These are phyloP conservation scores for Pyropia haitanensis DNA, from an alignment of 23 red algal genomes.

Conservation along the genomic window DNA sequence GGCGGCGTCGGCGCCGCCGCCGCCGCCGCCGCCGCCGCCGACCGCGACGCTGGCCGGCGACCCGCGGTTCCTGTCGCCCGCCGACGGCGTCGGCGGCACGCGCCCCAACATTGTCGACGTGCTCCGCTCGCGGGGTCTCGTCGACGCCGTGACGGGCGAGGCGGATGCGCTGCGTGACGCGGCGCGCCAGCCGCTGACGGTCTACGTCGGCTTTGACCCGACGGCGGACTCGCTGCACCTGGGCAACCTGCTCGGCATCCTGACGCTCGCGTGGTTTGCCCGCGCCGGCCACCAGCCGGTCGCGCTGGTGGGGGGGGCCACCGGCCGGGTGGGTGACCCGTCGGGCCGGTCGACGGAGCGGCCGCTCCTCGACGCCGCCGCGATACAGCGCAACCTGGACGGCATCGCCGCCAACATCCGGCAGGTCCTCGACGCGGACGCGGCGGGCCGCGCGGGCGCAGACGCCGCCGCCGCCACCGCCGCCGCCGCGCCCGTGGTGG, in stretches of 20 bases:
- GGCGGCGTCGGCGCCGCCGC: too few relatives aligned
- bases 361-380: conserved; percentile 34
- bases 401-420: conserved; percentile 40
- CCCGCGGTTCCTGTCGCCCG: too few relatives aligned
- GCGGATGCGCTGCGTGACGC: conserved; percentile 4
- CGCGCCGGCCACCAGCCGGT: conserved; percentile 65
- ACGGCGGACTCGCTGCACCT: conserved; percentile 93
- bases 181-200: conserved; percentile 25
- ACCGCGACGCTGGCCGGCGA: too few relatives aligned
- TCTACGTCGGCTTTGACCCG: conserved; percentile 93
- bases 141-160: conserved; percentile 48
- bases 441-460: not conserved
- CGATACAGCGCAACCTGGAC: conserved; percentile 46
- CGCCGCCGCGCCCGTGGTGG: conserved; percentile 22
- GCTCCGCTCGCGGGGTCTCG: conserved; percentile 40
- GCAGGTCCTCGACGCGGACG: conserved; percentile 27
- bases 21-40: too few relatives aligned
- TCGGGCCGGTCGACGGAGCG: conserved; percentile 79
- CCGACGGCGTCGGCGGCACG: too few relatives aligned
- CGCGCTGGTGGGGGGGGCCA: conserved; percentile 78
- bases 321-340: conserved; percentile 81
- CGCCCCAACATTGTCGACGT: conserved; percentile 63
- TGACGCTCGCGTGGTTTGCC: conserved; percentile 88
- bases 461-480: not conserved
- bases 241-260: conserved; percentile 83